Conservation (phyloP, 2,329 filamentous ascomycete species). For the Botrytis tulipae region DNA sequence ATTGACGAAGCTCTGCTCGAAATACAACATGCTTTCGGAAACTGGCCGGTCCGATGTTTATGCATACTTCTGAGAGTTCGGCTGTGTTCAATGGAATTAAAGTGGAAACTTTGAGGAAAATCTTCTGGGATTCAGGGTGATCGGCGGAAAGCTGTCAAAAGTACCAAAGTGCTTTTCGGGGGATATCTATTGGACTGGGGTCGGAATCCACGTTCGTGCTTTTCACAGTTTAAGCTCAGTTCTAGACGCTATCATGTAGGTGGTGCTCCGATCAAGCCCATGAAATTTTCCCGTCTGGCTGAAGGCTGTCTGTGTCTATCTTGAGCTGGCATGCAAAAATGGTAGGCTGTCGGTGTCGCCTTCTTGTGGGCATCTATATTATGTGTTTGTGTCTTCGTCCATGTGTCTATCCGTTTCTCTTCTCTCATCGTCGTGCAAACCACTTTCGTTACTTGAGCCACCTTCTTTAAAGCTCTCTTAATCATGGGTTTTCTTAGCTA, state of each 20-base stretch:
- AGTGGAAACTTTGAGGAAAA: conserved; percentile 8
- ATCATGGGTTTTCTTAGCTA: conserved; percentile 20
- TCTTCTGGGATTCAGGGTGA: neutral
- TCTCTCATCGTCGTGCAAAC: conserved; percentile 6
- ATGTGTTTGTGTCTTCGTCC: conserved; percentile 16
- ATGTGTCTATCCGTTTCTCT: conserved; percentile 9
- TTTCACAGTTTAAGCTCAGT: neutral
- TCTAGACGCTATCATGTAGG: conserved; percentile 9
- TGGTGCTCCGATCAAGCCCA: conserved; percentile 4
- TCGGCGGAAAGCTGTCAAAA: neutral
- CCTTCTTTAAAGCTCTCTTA: conserved; percentile 8
- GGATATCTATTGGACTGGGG: neutral
- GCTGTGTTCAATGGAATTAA: neutral
- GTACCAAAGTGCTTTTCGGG: neutral
- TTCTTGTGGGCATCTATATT: conserved; percentile 12
- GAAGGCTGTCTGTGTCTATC: neutral
- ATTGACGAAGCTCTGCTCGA: neutral
- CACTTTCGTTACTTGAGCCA: conserved; percentile 18
- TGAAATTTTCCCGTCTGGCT: conserved; percentile 9
- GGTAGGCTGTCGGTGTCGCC: conserved; percentile 9
- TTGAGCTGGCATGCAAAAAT: conserved; percentile 12
- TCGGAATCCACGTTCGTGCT: conserved; percentile 7
- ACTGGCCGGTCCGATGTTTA: neutral
- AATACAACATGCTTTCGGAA: neutral
- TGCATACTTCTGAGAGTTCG: neutral